Evolutionary conservation across 192 early-diverging fungal species (phyloP), one percentile per base, ranked within the genome.

Genomic region (Chytriomyces confervae): DNA sequence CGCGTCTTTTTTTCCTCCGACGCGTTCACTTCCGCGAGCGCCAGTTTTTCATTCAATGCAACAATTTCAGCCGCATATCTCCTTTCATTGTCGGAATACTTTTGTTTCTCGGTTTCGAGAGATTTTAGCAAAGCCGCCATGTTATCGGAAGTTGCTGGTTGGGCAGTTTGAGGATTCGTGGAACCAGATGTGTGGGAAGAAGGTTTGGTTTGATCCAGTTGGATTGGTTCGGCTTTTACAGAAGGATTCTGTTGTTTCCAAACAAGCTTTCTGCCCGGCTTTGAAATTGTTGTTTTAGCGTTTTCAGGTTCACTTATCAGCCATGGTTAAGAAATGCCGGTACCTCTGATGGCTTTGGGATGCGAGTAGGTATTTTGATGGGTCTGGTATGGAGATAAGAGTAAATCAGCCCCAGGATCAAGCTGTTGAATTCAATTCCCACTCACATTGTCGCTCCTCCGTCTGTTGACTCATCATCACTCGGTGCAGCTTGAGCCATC

Each of bases 41-140:
- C 66, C 5, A 84, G 9, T 49, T 80, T 63, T 10, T 61, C 67
- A 57, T 64, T 71, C 29, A 86, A 62, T 20, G 75, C 47, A 27
- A 82, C 77, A 62, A 86, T 82, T 60, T 86, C 71, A 5, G 71
- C 62, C 9, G 81, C 69, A 64, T 84, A 84, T 65, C 60, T 13
- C 24, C 46, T 50, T 60, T 84, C 82, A 45, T 82, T 82, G 1
- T 72, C 75, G 6, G 50, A 50, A 48, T 79, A 51, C 0, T 75
- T 72, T 8, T 78, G 23, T 51, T 83, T 81, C 68, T 87, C 86
- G 5, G 43, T 50, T 69, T 87, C 81, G 29, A 36, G 29, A 0
- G 29, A 36, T 36, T 36, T 36, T 2, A 36, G 29, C 29, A 36
- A 36, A 36, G 29, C 29, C 29, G 29, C 29, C 29, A 36, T 36